These are phyloP conservation scores for Eremothecium gossypii DNA, from an alignment of 1,139 yeast species.

Conservation along the genomic window DNA sequence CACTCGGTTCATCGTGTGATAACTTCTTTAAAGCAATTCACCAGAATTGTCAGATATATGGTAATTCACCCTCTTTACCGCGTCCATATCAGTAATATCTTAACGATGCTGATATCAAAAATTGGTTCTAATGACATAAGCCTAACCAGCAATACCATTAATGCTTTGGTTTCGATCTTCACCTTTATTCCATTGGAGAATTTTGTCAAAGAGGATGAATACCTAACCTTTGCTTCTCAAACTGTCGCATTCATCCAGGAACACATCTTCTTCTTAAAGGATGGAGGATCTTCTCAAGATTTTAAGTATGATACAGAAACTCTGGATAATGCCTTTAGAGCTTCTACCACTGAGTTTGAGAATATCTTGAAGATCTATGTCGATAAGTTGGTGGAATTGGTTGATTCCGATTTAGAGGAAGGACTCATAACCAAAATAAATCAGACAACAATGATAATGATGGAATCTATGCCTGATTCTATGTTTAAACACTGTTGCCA, in stretches of 20 bases:
- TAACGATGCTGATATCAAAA: slow-evolving; percentile 66
- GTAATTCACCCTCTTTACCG: slow-evolving; percentile 58
- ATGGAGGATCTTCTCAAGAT: slow-evolving; percentile 19
- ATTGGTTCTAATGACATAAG: slow-evolving; percentile 81
- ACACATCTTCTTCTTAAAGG: slow-evolving; percentile 46
- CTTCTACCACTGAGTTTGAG: slow-evolving; percentile 67
- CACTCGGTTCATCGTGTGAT: slow-evolving; percentile 76
- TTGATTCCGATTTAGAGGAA: slow-evolving; percentile 68
- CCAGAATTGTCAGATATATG: slow-evolving; percentile 59
- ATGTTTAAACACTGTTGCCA: slow-evolving; percentile 36
- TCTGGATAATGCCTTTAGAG: slow-evolving; percentile 51
- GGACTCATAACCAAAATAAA: slow-evolving; percentile 38
- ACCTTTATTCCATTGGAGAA: slow-evolving; percentile 65
- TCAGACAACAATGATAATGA: slow-evolving; percentile 55
- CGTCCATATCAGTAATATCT: slow-evolving; percentile 67
- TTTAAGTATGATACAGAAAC: slow-evolving; percentile 35
- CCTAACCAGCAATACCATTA: slow-evolving; percentile 62
- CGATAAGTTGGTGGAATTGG: slow-evolving; percentile 50
- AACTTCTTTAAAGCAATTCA: slow-evolving; percentile 62
- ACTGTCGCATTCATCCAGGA: slow-evolving; percentile 47
- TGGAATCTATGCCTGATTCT: slow-evolving; percentile 63
- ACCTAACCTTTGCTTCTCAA: slow-evolving; percentile 50
- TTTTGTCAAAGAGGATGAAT: slow-evolving; percentile 32
- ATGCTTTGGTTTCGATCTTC: slow-evolving; percentile 63
- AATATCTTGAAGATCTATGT: slow-evolving; percentile 50